Conservation (phyloP, 768 basidiomycete genomes). For the Serendipita sp. region DNA sequence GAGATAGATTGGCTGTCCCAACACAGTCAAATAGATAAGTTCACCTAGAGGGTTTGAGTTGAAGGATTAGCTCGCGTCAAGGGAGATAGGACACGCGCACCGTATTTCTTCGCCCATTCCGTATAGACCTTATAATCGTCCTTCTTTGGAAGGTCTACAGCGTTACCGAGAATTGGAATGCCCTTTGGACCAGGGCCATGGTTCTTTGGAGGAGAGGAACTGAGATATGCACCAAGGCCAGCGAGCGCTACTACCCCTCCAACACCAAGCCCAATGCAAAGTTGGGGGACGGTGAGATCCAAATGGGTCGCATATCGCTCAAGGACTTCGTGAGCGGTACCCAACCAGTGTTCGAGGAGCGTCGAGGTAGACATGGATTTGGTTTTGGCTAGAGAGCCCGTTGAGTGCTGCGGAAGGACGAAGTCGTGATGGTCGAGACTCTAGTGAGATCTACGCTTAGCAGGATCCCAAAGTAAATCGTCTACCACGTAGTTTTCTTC, state of each 20-base stretch:
- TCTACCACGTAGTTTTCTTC: no score
- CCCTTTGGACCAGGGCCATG: constrained; percentile 48
- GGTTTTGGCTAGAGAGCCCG: no score
- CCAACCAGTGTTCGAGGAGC: no score
- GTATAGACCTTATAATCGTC: constrained; percentile 30
- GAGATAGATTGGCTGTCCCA: constrained; percentile 32
- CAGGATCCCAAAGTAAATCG: no score
- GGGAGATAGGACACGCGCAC: constrained; percentile 19
- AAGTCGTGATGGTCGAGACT: no score
- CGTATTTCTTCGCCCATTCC: constrained; percentile 28
- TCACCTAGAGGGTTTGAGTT: constrained; percentile 18
- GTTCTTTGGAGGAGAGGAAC: no score
- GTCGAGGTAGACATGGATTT: no score
- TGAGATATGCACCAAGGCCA: no score
- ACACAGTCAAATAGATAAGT: constrained; percentile 31
- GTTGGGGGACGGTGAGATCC: constrained; percentile 4
- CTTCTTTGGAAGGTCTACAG: constrained; percentile 39
- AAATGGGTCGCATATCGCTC: background rate
- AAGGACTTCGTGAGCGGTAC: background rate
- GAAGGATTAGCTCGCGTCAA: background rate
- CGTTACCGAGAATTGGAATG: constrained; percentile 46
- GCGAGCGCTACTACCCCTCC: constrained; percentile 1
- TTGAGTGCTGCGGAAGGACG: no score
- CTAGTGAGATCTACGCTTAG: no score
- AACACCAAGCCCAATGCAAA: constrained; percentile 8